These are phyloP conservation scores for Pinus tabuliformis DNA, from an alignment of 75 land plant species.

Conservation along the genomic window DNA sequence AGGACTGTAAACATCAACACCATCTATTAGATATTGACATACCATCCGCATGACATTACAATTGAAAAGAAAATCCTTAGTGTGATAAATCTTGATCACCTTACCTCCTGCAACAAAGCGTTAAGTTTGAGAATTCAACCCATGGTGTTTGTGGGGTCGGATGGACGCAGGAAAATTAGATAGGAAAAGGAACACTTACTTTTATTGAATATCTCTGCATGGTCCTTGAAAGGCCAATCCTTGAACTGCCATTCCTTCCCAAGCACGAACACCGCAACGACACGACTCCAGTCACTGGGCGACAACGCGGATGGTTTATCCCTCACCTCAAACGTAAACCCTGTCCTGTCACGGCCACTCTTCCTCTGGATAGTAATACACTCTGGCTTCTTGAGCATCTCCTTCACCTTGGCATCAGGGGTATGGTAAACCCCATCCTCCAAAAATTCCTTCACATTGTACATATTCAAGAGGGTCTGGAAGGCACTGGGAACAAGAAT, in stretches of 20 bases:
- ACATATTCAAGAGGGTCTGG: conserved; percentile 88
- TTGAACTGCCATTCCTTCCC: conserved; percentile 99
- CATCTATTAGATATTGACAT: neutral
- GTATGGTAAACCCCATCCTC: conserved; percentile 90
- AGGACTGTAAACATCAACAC: conserved; percentile 51
- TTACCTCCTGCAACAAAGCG: neutral
- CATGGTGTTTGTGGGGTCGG: too few species aligned
- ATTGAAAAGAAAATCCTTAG: neutral
- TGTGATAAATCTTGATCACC: neutral
- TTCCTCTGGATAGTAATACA: conserved; percentile 80
- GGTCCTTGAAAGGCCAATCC: conserved; percentile 97
- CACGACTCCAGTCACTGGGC: conserved; percentile 92
- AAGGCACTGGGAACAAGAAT: conserved; percentile 93
- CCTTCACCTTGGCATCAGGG: conserved; percentile 79
- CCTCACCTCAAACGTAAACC: conserved; percentile 86
- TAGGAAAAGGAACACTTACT: conserved; percentile 38
- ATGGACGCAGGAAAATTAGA: too few species aligned
- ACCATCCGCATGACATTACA: neutral
- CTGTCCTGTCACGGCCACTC: conserved; percentile 76
- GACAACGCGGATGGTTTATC: conserved; percentile 80
- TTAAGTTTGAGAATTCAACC: neutral
- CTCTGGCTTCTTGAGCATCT: conserved; percentile 59
- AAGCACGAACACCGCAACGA: conserved; percentile 90
- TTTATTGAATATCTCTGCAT: conserved; percentile 93
- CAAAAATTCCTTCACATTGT: conserved; percentile 95